Conservation (phyloP, 371 early-diverging fungal genomes). For the Saksenaea vasiformis region DNA sequence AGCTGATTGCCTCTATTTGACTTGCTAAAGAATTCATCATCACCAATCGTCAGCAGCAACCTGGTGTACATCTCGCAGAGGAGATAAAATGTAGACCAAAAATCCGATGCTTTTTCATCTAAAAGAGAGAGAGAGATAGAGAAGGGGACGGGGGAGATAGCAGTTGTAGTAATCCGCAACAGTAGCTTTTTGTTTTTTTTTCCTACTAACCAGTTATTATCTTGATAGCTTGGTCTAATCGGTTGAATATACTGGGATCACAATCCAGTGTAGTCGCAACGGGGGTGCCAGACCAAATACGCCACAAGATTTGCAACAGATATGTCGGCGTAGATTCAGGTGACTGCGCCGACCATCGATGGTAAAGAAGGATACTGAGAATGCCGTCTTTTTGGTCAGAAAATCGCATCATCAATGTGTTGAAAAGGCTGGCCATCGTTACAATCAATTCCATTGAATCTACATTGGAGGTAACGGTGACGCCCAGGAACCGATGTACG, state of each 20-base stretch:
- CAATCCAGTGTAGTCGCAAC: conserved; percentile 20
- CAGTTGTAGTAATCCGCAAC: not conserved
- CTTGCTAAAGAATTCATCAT: conserved; percentile 77
- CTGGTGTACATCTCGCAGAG: conserved; percentile 75
- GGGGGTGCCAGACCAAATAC: conserved; percentile 24
- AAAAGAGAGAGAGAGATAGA: not conserved
- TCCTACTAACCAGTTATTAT: conserved; percentile 15
- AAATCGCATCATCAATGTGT: conserved; percentile 62
- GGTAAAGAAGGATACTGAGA: conserved; percentile 55
- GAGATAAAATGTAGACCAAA: conserved; percentile 65
- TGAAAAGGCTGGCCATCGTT: conserved; percentile 50
- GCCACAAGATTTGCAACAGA: conserved; percentile 33
- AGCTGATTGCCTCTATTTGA: conserved; percentile 50
- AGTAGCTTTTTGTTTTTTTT: too few species aligned
- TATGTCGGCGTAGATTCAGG: conserved; percentile 8
- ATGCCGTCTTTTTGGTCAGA: conserved; percentile 57
- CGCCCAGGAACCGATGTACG: conserved; percentile 36
- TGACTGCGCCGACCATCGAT: conserved; percentile 20
- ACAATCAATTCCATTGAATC: conserved; percentile 18
- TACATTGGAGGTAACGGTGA: conserved; percentile 11
- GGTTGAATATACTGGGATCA: conserved; percentile 12
- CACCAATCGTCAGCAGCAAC: conserved; percentile 77
- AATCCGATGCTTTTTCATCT: conserved; percentile 28
- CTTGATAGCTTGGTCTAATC: conserved; percentile 3
- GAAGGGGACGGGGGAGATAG: too few species aligned